phyloP scores from a whole-genome alignment of 2,329 filamentous ascomycete genomes.

The Phaeosphaeriaceae sp. region DNA sequence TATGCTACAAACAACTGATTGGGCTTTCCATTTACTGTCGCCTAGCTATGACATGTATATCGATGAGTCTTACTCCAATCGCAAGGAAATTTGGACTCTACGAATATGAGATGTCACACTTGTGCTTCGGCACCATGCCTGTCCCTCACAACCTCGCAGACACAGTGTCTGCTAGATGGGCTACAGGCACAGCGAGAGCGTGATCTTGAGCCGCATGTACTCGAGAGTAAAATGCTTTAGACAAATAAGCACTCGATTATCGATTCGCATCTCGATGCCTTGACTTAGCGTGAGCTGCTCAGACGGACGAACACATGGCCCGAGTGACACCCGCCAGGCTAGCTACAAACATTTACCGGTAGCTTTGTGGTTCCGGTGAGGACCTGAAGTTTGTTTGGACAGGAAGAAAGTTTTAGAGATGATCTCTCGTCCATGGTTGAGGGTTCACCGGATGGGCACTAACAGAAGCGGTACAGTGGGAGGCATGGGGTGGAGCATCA shows the following conservation, averaged over 20 bases:
- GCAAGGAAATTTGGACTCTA: neutral
- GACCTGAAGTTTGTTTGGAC: neutral
- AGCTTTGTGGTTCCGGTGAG: constrained; percentile 14
- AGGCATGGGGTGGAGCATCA: neutral
- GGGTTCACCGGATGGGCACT: constrained; percentile 1
- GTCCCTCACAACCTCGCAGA: neutral
- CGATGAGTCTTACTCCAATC: neutral
- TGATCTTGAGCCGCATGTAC: no score
- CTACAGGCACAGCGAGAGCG: neutral
- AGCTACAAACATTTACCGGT: constrained; percentile 4
- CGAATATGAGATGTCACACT: neutral
- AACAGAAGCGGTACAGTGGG: neutral
- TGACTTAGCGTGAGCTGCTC: neutral
- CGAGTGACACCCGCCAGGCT: constrained; percentile 3
- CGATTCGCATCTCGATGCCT: neutral
- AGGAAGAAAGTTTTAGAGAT: neutral
- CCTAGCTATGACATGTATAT: neutral
- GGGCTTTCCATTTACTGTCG: neutral
- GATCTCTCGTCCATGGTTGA: neutral
- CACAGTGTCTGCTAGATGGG: neutral
- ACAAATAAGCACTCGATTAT: neutral
- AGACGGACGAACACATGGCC: constrained; percentile 7
- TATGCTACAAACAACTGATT: neutral
- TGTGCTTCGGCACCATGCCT: neutral
- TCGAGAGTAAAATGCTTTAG: no score